Conservation (phyloP, 306 rosid species). For the Cucumis melo region DNA sequence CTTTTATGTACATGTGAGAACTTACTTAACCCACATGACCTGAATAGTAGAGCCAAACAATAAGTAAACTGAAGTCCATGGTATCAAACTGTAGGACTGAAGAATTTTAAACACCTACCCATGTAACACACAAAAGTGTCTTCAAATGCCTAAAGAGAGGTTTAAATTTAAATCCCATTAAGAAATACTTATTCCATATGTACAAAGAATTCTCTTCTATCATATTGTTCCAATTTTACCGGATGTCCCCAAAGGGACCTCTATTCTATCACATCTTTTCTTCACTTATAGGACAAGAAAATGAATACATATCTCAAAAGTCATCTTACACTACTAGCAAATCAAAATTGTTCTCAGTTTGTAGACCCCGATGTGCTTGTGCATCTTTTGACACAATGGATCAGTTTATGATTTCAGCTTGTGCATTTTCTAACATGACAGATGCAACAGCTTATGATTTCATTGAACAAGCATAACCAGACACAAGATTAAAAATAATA, state of each 20-base stretch:
- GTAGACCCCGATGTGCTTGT: not conserved
- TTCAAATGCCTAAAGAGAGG: not conserved
- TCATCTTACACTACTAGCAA: not conserved
- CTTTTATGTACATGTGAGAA: constrained; percentile 29
- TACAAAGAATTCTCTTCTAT: not conserved
- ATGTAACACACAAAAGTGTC: not conserved
- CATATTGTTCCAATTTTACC: too few relatives aligned
- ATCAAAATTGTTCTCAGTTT: not conserved
- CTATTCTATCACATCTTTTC: not conserved
- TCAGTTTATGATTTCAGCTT: not conserved
- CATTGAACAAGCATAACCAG: not conserved
- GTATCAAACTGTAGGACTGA: not conserved
- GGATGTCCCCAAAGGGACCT: too few relatives aligned
- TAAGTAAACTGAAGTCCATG: not conserved
- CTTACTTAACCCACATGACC: constrained; percentile 49
- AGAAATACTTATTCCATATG: not conserved
- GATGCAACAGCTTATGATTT: not conserved
- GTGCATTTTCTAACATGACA: not conserved
- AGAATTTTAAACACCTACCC: not conserved
- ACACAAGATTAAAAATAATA: not conserved
- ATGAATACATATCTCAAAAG: not conserved
- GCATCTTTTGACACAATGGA: not conserved
- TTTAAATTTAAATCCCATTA: not conserved
- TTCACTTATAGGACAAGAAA: not conserved
- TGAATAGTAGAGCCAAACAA: constrained; percentile 16